Conservation (phyloP, 257 asterid species). For the Paraleonurus japonicus region DNA sequence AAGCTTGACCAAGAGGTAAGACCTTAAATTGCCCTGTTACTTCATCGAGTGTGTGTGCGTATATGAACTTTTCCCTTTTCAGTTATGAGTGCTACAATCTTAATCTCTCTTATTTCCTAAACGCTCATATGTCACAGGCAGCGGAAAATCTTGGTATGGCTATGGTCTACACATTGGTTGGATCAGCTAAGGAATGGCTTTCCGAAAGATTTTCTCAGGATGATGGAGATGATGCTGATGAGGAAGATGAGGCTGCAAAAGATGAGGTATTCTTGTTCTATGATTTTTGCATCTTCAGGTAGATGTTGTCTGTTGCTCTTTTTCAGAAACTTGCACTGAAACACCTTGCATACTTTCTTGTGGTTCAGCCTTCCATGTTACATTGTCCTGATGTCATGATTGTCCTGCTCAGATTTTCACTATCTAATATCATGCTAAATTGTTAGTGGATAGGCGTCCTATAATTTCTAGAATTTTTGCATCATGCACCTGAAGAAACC, state of each 20-base stretch:
- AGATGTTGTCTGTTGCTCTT: neutral
- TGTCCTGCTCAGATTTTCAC: conserved; percentile 6
- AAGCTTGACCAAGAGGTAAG: conserved; percentile 85
- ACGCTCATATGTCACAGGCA: conserved; percentile 53
- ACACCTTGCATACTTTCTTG: neutral
- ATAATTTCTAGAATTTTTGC: neutral
- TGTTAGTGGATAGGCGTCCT: neutral
- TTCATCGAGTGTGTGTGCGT: neutral
- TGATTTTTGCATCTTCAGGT: conserved; percentile 2
- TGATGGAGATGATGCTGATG: conserved; percentile 47
- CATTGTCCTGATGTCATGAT: neutral
- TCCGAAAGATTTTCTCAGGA: conserved; percentile 83
- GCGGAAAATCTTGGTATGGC: conserved; percentile 94
- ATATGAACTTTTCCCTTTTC: neutral
- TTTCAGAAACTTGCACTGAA: neutral
- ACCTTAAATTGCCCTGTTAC: conserved; percentile 7
- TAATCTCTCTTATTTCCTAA: neutral
- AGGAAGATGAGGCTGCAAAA: conserved; percentile 59
- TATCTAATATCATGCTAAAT: neutral
- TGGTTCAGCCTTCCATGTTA: conserved; percentile 17
- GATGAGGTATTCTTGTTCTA: conserved; percentile 59
- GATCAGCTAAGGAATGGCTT: conserved; percentile 96
- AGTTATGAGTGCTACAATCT: conserved; percentile 13
- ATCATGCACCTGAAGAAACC: neutral
- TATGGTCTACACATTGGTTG: conserved; percentile 87